Percentiles rank a stretch among this genome's conserved stretches.
Evolutionary conservation across 768 basidiomycete species (phyloP).

Genomic region (Russula virescens): DNA sequence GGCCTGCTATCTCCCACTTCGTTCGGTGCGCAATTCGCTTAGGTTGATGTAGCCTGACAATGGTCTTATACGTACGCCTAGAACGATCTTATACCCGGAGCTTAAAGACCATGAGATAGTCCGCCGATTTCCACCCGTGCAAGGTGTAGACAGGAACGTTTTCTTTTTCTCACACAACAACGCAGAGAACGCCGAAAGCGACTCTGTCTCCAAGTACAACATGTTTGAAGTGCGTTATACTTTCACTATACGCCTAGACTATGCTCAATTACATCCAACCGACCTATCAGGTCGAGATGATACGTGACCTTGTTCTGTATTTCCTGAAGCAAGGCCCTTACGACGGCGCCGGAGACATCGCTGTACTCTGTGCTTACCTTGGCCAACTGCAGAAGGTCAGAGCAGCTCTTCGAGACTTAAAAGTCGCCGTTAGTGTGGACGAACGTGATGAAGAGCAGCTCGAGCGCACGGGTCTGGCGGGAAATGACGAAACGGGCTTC

Average conservation of each 20-base stretch:
- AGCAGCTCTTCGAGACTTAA: slow-evolving; percentile 35
- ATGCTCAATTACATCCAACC: not conserved
- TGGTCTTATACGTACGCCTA: slow-evolving; percentile 22
- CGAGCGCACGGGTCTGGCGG: slow-evolving; percentile 42
- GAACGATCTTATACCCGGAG: slow-evolving; percentile 54
- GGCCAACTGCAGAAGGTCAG: slow-evolving; percentile 45
- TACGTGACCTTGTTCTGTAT: slow-evolving; percentile 48
- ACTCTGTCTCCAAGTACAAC: slow-evolving; percentile 62
- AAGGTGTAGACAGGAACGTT: slow-evolving; percentile 57
- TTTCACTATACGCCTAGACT: no score
- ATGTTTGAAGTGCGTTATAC: slow-evolving; percentile 49
- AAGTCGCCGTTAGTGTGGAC: slow-evolving; percentile 61
- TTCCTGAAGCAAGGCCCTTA: slow-evolving; percentile 50
- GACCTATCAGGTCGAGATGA: slow-evolving; percentile 35
- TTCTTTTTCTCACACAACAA: slow-evolving; percentile 64
- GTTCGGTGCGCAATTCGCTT: slow-evolving; percentile 39
- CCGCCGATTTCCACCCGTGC: slow-evolving; percentile 45
- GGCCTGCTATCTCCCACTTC: slow-evolving; percentile 58
- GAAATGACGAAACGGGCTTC: slow-evolving; percentile 35
- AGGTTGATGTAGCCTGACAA: not conserved
- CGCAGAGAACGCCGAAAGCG: slow-evolving; percentile 53
- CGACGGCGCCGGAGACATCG: slow-evolving; percentile 43
- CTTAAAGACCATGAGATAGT: slow-evolving; percentile 56
- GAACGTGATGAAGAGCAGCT: slow-evolving; percentile 63
- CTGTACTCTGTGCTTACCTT: slow-evolving; percentile 49